These are phyloP conservation scores for Trichocomaceae sp. DNA, from an alignment of 2,329 filamentous ascomycete species.

Conservation along the genomic window DNA sequence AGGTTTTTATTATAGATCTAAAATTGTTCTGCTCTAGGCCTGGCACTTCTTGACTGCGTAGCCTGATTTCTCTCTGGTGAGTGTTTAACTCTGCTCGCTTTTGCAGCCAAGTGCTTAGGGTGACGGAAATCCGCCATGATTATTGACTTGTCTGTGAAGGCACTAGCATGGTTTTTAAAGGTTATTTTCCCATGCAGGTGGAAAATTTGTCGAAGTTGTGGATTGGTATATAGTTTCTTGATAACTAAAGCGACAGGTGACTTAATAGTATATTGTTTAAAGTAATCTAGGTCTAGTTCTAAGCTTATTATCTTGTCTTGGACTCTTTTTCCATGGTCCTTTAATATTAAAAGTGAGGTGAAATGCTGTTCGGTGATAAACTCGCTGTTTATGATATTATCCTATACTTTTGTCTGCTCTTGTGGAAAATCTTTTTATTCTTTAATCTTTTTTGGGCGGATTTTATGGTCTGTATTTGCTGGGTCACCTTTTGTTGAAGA, in stretches of 20 bases:
- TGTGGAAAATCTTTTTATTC: conserved; percentile 16
- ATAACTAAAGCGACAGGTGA: not conserved
- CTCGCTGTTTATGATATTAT: conserved; percentile 14
- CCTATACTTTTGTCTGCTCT: conserved; percentile 16
- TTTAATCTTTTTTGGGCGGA: conserved; percentile 15
- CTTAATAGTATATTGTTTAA: conserved; percentile 4
- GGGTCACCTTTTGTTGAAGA: conserved; percentile 4
- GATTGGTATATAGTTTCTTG: not conserved
- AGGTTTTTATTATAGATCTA: conserved; percentile 15
- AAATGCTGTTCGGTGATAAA: conserved; percentile 17
- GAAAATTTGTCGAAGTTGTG: not conserved
- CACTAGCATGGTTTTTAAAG: conserved; percentile 13
- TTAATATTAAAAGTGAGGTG: conserved; percentile 14
- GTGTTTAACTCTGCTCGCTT: not conserved
- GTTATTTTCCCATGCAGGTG: not conserved
- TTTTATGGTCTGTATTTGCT: conserved; percentile 17
- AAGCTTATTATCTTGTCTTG: conserved; percentile 15
- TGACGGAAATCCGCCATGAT: conserved; percentile 10
- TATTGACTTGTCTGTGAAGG: conserved; percentile 12
- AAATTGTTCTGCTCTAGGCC: conserved; percentile 28
- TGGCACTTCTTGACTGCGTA: too few species aligned
- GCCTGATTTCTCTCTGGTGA: conserved; percentile 7
- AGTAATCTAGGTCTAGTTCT: conserved; percentile 18
- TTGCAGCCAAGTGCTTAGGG: conserved; percentile 12
- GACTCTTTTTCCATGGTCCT: conserved; percentile 15